Percentiles rank a stretch among this genome's conserved stretches.
These are phyloP conservation scores for Penicillium egyptiacum DNA, from an alignment of 495 filamentous ascomycete genomes.

Conservation along the genomic window DNA sequence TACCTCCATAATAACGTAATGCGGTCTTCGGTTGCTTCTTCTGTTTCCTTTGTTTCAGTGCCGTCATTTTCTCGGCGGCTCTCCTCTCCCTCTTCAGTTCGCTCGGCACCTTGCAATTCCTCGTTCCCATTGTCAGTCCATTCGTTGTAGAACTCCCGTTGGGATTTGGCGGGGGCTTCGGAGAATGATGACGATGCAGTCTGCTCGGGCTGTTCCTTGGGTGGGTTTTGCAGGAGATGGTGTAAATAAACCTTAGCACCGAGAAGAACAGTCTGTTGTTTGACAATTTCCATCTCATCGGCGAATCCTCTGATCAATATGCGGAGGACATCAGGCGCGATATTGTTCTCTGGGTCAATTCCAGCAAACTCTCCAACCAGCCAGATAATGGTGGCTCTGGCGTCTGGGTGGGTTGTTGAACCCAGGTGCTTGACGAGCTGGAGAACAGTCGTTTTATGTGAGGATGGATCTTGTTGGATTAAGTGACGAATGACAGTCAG, in stretches of 20 bases:
- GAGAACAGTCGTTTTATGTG: constrained; percentile 78
- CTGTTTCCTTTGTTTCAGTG: constrained; percentile 39
- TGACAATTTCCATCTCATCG: constrained; percentile 79
- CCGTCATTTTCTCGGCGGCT: constrained; percentile 21
- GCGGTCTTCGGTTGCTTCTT: constrained; percentile 52
- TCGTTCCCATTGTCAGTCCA: constrained; percentile 42
- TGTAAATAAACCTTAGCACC: constrained; percentile 95
- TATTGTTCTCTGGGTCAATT: constrained; percentile 72
- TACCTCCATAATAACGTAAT: constrained; percentile 80
- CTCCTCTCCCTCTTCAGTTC: constrained; percentile 32
- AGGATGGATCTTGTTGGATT: constrained; percentile 82
- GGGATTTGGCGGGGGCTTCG: constrained; percentile 13
- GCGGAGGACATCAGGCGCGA: constrained; percentile 90
- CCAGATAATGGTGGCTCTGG: constrained; percentile 93
- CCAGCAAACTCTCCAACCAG: constrained; percentile 93
- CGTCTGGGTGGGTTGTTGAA: constrained; percentile 75
- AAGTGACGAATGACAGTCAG: constrained; percentile 92
- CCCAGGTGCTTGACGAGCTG: constrained; percentile 91
- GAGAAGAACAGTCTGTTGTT: constrained; percentile 86
- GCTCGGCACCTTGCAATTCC: constrained; percentile 26
- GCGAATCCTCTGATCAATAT: constrained; percentile 82
- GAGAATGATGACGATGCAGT: neutral
- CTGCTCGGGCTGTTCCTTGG: constrained; percentile 25
- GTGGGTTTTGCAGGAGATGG: constrained; percentile 63
- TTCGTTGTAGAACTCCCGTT: constrained; percentile 37